Conservation (phyloP, 148 eudicot genomes). For the Hydrangea macrophylla region DNA sequence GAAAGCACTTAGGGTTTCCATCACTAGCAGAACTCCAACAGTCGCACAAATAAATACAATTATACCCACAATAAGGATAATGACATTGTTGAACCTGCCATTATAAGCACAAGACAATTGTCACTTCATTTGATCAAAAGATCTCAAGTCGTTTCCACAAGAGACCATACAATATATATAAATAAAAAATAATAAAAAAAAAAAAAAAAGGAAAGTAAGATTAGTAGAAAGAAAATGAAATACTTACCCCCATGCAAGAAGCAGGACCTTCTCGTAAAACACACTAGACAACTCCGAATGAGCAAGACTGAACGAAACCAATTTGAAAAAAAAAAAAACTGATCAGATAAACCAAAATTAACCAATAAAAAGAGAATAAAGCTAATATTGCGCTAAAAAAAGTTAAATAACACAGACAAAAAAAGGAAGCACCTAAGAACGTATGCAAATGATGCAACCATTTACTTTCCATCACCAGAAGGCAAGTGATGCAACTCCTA, state of each 20-base stretch:
- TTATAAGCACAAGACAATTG: not conserved
- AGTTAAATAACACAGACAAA: not conserved
- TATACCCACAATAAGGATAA: constrained; percentile 25
- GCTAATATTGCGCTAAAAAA: not conserved
- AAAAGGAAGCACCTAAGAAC: not conserved
- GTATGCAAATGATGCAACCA: not conserved
- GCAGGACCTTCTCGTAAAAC: constrained; percentile 46
- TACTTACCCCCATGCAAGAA: constrained; percentile 44
- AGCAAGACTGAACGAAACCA: constrained; percentile 32
- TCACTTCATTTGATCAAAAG: not conserved
- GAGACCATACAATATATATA: not conserved
- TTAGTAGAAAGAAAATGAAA: not conserved
- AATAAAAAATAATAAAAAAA: too few species aligned
- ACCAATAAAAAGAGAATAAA: not conserved
- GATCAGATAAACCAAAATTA: not conserved
- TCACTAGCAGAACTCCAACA: constrained; percentile 37
- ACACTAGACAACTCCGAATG: constrained; percentile 52
- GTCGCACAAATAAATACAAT: constrained; percentile 32
- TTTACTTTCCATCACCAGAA: not conserved
- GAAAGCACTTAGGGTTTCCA: constrained; percentile 44
- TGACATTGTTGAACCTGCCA: constrained; percentile 26
- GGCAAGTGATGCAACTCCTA: not conserved
- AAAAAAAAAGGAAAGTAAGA: too few species aligned
- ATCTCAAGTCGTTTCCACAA: not conserved
- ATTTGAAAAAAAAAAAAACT: not conserved